phyloP scores from a whole-genome alignment of 176 grass and related monocot genomes.

The Bromus sterilis region DNA sequence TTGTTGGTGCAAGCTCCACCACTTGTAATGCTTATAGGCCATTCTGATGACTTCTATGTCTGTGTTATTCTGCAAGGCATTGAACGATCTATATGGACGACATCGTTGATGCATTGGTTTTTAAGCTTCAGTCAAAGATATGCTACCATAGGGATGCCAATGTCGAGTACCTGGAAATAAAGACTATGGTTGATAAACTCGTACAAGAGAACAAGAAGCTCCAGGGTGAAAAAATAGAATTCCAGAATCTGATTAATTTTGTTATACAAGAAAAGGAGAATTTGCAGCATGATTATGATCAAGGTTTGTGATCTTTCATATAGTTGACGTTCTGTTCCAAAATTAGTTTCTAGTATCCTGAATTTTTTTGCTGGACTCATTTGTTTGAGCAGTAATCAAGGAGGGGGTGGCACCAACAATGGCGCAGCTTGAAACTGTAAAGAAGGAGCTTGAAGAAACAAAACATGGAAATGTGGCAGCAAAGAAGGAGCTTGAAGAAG shows the following conservation, averaged over 20 bases:
- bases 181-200: background rate
- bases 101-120: background rate
- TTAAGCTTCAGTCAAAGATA: conserved; percentile 9
- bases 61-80: background rate
- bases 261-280: background rate
- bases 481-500: background rate
- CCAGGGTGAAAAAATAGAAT: background rate
- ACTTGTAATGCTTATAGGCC: too few species aligned
- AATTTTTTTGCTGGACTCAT: background rate
- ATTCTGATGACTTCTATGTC: background rate
- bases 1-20: background rate
- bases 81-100: background rate
- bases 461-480: background rate
- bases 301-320: background rate
- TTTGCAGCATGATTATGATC: background rate
- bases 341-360: background rate
- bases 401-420: background rate
- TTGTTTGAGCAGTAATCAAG: background rate
- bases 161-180: background rate
- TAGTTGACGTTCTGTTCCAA: background rate
- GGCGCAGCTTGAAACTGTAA: background rate
- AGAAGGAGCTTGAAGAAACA: background rate
- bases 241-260: background rate
- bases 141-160: background rate
- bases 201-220: background rate